Evolutionary conservation across 2,329 filamentous ascomycete genomes (phyloP).

Genomic region (Fusarium dlaminii): DNA sequence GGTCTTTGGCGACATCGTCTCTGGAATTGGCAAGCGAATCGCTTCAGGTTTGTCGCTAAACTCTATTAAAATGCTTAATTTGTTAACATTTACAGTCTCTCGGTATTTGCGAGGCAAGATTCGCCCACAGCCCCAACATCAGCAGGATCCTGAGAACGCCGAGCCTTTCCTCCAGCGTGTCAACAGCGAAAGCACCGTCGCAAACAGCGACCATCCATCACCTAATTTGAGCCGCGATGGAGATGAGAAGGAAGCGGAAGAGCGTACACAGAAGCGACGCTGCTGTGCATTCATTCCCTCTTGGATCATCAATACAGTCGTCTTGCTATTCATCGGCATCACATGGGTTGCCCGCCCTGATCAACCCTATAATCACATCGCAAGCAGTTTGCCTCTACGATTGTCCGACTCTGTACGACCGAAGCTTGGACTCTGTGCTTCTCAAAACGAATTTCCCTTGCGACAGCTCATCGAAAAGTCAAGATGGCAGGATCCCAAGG

Average conservation of each 20-base stretch:
- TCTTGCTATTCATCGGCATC: constrained; percentile 35
- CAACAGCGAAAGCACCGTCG: constrained; percentile 3
- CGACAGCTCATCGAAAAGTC: constrained; percentile 37
- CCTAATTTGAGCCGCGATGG: neutral
- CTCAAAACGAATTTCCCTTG: constrained; percentile 42
- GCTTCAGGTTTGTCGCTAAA: constrained; percentile 35
- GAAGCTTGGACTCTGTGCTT: constrained; percentile 33
- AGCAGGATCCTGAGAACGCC: constrained; percentile 31
- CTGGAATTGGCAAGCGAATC: constrained; percentile 23
- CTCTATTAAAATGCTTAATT: neutral
- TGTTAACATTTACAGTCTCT: constrained; percentile 21
- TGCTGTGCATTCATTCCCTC: constrained; percentile 21
- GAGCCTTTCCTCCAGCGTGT: constrained; percentile 25
- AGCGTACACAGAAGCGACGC: neutral
- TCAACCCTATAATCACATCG: constrained; percentile 44
- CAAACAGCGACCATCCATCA: constrained; percentile 1
- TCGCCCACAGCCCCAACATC: constrained; percentile 9
- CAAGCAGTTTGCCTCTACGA: constrained; percentile 43
- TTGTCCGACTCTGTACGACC: constrained; percentile 39
- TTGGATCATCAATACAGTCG: constrained; percentile 11
- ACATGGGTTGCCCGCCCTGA: constrained; percentile 37
- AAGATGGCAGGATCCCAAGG: constrained; percentile 40
- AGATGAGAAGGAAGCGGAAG: constrained; percentile 18
- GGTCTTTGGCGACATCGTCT: constrained; percentile 33
- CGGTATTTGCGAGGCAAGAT: constrained; percentile 25